phyloP scores from a whole-genome alignment of 2,329 filamentous ascomycete species.

The Hypoxylon rubiginosum region DNA sequence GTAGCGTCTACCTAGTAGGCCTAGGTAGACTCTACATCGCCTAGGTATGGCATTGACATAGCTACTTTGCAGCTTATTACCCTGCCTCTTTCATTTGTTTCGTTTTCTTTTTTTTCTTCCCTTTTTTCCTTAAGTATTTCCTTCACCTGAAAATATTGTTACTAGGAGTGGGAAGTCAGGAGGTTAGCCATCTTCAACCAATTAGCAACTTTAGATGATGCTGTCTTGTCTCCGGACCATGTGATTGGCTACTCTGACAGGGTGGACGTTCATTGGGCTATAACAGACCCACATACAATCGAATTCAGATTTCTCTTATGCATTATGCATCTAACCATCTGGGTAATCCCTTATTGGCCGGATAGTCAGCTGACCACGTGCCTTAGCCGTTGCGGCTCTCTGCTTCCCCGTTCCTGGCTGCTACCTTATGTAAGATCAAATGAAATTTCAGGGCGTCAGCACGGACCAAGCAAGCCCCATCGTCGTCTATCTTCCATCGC shows the following conservation, averaged over 20 bases:
- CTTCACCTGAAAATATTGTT: too few relatives aligned
- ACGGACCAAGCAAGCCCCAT: slow-evolving; percentile 1
- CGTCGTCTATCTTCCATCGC: not conserved
- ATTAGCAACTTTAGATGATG: not conserved
- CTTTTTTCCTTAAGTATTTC: too few relatives aligned
- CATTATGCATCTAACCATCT: not conserved
- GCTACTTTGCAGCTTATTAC: too few relatives aligned
- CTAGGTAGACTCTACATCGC: too few relatives aligned
- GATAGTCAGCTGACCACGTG: not conserved
- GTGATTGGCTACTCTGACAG: slow-evolving; percentile 13
- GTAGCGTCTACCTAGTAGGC: too few relatives aligned
- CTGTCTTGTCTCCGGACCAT: slow-evolving; percentile 4
- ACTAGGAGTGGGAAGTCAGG: too few relatives aligned
- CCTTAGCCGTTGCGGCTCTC: slow-evolving; percentile 9
- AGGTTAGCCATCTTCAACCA: slow-evolving; percentile 1
- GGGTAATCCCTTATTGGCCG: not conserved
- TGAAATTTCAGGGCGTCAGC: slow-evolving; percentile 4
- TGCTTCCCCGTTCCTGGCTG: not conserved
- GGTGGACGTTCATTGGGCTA: not conserved
- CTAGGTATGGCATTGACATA: not conserved
- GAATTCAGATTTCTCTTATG: not conserved
- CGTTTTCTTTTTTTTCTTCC: too few relatives aligned
- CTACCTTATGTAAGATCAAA: too few relatives aligned
- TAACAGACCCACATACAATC: not conserved
- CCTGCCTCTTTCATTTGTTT: too few relatives aligned